Evolutionary conservation across 148 eudicot species (phyloP).

Genomic region (Vaccinium corymbosum): DNA sequence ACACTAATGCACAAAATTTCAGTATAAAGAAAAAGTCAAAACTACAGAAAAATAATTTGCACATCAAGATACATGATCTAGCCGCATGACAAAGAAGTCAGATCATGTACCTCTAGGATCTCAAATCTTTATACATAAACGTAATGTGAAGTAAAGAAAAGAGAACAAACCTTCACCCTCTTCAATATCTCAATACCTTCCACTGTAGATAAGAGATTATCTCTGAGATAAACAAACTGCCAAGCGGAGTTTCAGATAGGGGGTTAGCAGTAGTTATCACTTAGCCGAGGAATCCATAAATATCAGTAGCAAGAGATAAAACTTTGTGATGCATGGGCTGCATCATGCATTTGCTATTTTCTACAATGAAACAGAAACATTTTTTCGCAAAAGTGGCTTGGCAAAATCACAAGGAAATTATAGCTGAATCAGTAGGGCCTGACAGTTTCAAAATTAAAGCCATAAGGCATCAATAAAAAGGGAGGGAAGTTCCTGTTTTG

Average conservation of each 20-base stretch:
- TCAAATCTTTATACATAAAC: not conserved
- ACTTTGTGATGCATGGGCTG: not conserved
- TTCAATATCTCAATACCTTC: constrained; percentile 88
- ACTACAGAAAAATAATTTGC: not conserved
- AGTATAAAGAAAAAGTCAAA: not conserved
- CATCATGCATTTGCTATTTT: not conserved
- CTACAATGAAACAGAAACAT: not conserved
- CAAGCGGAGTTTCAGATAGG: constrained; percentile 23
- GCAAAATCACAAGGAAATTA: not conserved
- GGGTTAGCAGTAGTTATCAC: constrained; percentile 1
- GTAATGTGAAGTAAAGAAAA: constrained; percentile 1
- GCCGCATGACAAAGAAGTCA: constrained; percentile 4
- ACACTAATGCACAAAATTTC: not conserved
- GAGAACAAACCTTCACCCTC: constrained; percentile 75
- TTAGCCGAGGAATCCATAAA: not conserved
- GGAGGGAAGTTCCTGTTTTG: not conserved
- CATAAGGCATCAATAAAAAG: not conserved
- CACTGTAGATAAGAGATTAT: constrained; percentile 74
- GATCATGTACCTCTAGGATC: not conserved
- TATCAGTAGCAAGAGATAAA: constrained; percentile 11
- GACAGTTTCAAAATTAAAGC: not conserved
- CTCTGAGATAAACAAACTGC: constrained; percentile 98
- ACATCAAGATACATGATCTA: not conserved
- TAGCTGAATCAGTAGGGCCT: not conserved
- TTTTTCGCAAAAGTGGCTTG: not conserved